Base-by-base conservation (phyloP, 768 basidiomycete genomes). In the Leccinum ochraceum region DNA sequence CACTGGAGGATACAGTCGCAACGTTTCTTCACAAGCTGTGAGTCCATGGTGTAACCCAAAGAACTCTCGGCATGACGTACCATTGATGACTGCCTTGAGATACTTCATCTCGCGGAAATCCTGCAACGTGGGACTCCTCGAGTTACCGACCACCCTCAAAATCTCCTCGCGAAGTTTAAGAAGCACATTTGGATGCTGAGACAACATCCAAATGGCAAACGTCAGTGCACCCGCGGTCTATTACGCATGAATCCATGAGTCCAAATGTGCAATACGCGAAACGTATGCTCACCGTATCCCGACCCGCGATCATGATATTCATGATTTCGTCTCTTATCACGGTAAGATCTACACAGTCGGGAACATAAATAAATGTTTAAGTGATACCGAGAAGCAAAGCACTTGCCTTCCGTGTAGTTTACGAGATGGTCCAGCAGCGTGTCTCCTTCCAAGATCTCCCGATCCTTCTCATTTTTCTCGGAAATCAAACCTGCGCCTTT, bases 51-150 rank as follows among this genome's bases (percentile, higher is more conserved):
- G 36, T 26, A 59, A 17, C 16, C 36, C 17, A 28, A 13, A 34
- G 16, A 11, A 46, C 49, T 54, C 14, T 46, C 17, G 17, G 9
- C 17, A 14, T 7, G 7, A 56, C 66, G n/a, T 59, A 73, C 71
- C 72, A 22, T 73, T 74, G 24, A 80, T 75, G 20, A 80, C 71
- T 17, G 79, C 78, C 37, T 67, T 70, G 55, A 80, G 36, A 60
- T 78, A 80, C 42, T 75, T 79, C 76, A 80, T 76, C 10, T 68
- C 68, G 4, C 67, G 68, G n/a, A 76, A 60, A 50, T 76, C 71
- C 6, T 73, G 69, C 28, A 65, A 65, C 2, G 74, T 76, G 24
- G 75, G 75, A n/a, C 56, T 44, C 49, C 60, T 67, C 6, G 67
- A 64, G 14, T 59, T 53, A 4, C 76, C 76, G 9, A 77, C 66